Evolutionary conservation across 1,139 yeast genomes (phyloP).

Genomic region (Suhomyces maxii): DNA sequence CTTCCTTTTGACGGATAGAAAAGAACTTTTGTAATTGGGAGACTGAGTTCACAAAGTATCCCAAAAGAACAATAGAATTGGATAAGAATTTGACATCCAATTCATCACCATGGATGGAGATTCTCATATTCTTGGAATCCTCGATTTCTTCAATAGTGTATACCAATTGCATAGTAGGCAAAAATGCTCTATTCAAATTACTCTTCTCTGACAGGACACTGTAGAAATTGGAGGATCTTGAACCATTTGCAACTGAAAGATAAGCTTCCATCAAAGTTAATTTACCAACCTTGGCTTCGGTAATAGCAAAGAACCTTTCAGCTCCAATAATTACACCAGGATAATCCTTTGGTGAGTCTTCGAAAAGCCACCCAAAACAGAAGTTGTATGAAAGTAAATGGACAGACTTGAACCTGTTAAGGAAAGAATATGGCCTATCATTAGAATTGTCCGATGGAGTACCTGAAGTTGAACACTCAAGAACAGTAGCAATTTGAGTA

Average conservation of each 20-base stretch:
- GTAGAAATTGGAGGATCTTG: conserved; percentile 50
- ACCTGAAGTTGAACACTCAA: neutral
- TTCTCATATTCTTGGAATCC: conserved; percentile 38
- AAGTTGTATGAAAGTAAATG: conserved; percentile 65
- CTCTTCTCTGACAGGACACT: conserved; percentile 47
- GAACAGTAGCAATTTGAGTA: neutral
- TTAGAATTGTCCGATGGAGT: neutral
- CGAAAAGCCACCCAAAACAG: conserved; percentile 76
- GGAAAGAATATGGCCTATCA: conserved; percentile 6
- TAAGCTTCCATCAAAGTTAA: conserved; percentile 65
- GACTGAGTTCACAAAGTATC: conserved; percentile 46
- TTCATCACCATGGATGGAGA: conserved; percentile 60
- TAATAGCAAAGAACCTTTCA: conserved; percentile 63
- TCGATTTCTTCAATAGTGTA: conserved; percentile 44
- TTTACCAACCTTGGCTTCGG: conserved; percentile 63
- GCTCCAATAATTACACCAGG: conserved; percentile 81
- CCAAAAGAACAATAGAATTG: conserved; percentile 49
- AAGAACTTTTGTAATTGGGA: conserved; percentile 43
- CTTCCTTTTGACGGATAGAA: conserved; percentile 18
- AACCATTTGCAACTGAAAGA: conserved; percentile 65
- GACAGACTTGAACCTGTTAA: conserved; percentile 44
- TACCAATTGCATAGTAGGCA: conserved; percentile 64
- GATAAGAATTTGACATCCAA: conserved; percentile 65
- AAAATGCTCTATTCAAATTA: conserved; percentile 58
- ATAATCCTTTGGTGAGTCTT: conserved; percentile 39